phyloP scores from a whole-genome alignment of 148 eudicot genomes.

The Arctostaphylos glauca region DNA sequence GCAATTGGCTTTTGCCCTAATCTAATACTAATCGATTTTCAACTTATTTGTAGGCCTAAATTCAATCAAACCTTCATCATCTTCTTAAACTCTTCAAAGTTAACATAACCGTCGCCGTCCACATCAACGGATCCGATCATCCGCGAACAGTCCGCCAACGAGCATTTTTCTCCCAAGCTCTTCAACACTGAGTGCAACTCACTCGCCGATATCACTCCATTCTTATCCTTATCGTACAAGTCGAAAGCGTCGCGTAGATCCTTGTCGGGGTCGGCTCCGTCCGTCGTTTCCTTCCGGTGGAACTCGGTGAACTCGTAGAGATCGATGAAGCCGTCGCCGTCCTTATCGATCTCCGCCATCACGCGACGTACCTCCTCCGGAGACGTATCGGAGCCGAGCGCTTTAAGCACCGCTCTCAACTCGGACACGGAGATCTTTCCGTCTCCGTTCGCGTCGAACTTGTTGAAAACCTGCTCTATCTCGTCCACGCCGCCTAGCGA shows the following conservation, averaged over 20 bases:
- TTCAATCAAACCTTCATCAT: constrained; percentile 44
- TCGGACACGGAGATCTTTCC: constrained; percentile 62
- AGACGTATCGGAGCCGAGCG: constrained; percentile 61
- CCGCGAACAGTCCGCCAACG: constrained; percentile 46
- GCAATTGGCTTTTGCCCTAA: too few species aligned
- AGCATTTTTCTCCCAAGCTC: constrained; percentile 59
- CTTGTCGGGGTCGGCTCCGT: constrained; percentile 20
- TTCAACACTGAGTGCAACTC: constrained; percentile 62
- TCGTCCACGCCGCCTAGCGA: constrained; percentile 26
- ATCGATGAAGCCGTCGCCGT: constrained; percentile 79
- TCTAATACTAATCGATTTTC: too few species aligned
- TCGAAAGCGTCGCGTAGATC: constrained; percentile 69
- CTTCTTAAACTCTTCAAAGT: constrained; percentile 83
- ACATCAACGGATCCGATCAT: constrained; percentile 67
- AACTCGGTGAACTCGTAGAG: constrained; percentile 62
- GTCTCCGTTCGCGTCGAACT: constrained; percentile 79
- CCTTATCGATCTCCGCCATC: constrained; percentile 74
- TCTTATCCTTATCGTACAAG: constrained; percentile 59
- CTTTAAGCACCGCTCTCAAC: constrained; percentile 37
- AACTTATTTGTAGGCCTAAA: background rate
- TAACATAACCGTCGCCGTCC: constrained; percentile 76
- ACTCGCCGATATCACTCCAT: constrained; percentile 61
- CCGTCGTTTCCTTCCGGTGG: constrained; percentile 35
- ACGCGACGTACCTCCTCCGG: constrained; percentile 47
- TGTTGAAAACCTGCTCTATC: constrained; percentile 46